phyloP scores from a whole-genome alignment of 169 alveolate species.

The Theileria orientalis region DNA sequence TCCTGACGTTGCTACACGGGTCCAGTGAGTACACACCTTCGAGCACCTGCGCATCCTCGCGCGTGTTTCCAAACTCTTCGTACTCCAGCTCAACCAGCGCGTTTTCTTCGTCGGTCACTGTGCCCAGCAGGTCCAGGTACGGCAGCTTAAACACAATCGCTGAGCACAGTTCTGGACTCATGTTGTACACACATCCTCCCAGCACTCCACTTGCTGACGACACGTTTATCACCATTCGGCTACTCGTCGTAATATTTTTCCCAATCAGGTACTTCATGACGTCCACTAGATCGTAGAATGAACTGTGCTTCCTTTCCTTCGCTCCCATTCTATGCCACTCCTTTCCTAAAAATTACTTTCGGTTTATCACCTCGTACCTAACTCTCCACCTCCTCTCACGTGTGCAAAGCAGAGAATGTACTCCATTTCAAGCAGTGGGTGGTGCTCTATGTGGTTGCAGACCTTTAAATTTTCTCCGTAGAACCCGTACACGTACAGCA shows the following conservation, averaged over 20 bases:
- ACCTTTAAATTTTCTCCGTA: conserved; percentile 50
- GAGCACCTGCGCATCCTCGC: neutral
- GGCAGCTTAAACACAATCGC: conserved; percentile 63
- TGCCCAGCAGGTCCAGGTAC: conserved; percentile 54
- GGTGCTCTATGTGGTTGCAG: conserved; percentile 49
- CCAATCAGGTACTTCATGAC: conserved; percentile 52
- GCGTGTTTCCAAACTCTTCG: conserved; percentile 63
- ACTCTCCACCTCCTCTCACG: conserved; percentile 68
- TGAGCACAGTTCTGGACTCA: conserved; percentile 59
- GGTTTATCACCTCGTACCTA: conserved; percentile 7
- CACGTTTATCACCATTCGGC: conserved; percentile 16
- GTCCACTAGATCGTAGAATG: conserved; percentile 49
- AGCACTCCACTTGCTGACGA: conserved; percentile 58
- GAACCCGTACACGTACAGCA: conserved; percentile 56
- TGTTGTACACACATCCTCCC: conserved; percentile 55
- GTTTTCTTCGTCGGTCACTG: conserved; percentile 24
- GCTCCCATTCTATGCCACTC: conserved; percentile 35
- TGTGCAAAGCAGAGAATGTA: conserved; percentile 66
- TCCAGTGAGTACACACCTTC: conserved; percentile 44
- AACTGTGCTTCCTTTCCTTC: conserved; percentile 10
- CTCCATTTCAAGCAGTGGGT: conserved; percentile 36
- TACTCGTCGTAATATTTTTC: conserved; percentile 35
- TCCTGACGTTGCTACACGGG: conserved; percentile 38
- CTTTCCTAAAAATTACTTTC: conserved; percentile 9
- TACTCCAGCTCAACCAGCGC: conserved; percentile 56